A percentile compares a stretch with the other conserved stretches of the same genome.
These are phyloP conservation scores for Earliella scabrosa DNA, from an alignment of 1,284 basidiomycete species.

Conservation along the genomic window DNA sequence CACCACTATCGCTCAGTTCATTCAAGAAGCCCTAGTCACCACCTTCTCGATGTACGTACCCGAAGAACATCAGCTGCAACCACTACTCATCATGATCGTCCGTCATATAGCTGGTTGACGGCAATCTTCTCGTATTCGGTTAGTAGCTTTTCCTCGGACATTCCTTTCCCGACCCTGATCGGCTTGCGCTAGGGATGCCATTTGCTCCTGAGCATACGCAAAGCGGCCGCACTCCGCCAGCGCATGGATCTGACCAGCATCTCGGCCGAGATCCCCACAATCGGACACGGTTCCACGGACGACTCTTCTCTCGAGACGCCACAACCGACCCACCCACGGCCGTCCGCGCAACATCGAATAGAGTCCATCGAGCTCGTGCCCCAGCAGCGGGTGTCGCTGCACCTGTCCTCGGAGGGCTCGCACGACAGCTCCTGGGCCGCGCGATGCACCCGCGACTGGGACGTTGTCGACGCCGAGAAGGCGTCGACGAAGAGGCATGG, in stretches of 20 bases:
- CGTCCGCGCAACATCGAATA: not conserved
- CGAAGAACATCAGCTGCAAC: no score
- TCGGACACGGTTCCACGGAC: not conserved
- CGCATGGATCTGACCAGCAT: conserved; percentile 10
- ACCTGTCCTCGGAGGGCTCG: not conserved
- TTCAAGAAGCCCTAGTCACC: not conserved
- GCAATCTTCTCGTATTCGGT: conserved; percentile 23
- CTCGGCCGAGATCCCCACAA: conserved; percentile 5
- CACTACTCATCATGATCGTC: not conserved
- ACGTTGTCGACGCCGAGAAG: not conserved
- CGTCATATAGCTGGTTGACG: conserved; percentile 12
- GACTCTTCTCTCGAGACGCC: not conserved
- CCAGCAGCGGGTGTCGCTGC: not conserved
- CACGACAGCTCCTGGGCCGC: not conserved
- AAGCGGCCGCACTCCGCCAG: conserved; percentile 14
- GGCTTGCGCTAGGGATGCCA: conserved; percentile 14
- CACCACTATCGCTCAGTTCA: conserved; percentile 8
- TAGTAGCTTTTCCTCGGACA: not conserved
- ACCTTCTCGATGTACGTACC: conserved; percentile 8
- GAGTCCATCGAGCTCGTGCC: not conserved
- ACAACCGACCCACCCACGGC: not conserved
- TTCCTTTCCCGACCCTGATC: no score
- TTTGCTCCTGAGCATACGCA: conserved; percentile 21
- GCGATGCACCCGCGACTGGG: not conserved
- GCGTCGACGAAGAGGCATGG: not conserved